Evolutionary conservation across 768 basidiomycete genomes (phyloP).

Genomic region (Termitomyces sp.): DNA sequence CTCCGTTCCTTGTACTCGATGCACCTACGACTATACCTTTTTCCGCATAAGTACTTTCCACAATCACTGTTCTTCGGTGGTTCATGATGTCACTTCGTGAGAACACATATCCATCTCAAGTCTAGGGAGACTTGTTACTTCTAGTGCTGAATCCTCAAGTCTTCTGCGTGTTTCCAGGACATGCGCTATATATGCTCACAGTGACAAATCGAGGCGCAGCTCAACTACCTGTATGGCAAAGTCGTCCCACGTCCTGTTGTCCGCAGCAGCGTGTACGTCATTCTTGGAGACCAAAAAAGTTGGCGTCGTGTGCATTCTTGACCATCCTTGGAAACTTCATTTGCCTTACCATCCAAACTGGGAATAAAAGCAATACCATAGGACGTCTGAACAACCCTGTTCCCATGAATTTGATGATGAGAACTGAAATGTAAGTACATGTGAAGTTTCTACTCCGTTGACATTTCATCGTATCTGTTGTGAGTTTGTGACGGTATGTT

Average conservation of each 20-base stretch:
- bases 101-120: neutral
- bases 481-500: neutral
- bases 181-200: neutral
- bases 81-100: neutral
- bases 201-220: neutral
- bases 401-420: neutral
- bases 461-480: neutral
- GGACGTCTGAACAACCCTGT: neutral
- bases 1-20: neutral
- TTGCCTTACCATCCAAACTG: neutral
- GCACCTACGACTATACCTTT: neutral
- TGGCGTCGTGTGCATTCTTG: neutral
- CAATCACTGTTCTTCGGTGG: neutral
- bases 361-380: neutral
- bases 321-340: neutral
- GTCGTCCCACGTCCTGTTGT: neutral
- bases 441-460: neutral
- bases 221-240: neutral
- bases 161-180: neutral
- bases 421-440: neutral
- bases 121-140: neutral
- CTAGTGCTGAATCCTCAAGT: neutral
- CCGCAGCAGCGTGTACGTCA: neutral
- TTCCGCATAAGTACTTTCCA: neutral
- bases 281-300: neutral